phyloP scores from a whole-genome alignment of 1,284 basidiomycete species.

The Neotropicomus parvogracilis region DNA sequence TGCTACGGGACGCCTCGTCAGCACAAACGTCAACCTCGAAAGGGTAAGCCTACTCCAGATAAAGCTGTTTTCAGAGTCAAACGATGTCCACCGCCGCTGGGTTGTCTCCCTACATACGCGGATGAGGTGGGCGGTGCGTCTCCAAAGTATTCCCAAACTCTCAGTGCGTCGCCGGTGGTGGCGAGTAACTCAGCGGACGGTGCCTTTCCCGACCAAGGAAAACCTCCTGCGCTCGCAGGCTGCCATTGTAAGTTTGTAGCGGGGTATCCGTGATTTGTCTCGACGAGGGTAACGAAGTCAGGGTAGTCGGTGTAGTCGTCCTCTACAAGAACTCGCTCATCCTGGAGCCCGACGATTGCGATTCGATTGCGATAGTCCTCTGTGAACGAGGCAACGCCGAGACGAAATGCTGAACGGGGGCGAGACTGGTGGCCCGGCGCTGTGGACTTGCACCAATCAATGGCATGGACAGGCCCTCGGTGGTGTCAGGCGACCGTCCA shows the following conservation, averaged over 20 bases:
- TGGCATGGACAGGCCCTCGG: constrained; percentile 75
- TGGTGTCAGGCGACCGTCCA: constrained; percentile 12
- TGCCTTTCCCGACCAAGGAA: constrained; percentile 62
- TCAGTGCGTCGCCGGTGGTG: constrained; percentile 85
- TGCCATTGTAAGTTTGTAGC: constrained; percentile 84
- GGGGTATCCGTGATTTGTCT: constrained; percentile 80
- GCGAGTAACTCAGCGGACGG: constrained; percentile 75
- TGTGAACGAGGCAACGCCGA: constrained; percentile 75
- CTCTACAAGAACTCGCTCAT: constrained; percentile 78
- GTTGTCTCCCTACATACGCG: constrained; percentile 69
- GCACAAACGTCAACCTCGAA: constrained; percentile 13
- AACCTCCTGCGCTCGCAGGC: constrained; percentile 59
- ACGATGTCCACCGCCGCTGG: constrained; percentile 53
- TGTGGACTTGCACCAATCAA: constrained; percentile 82
- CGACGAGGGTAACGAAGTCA: constrained; percentile 78
- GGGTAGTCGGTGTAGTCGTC: constrained; percentile 77
- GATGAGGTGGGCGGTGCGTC: constrained; percentile 55
- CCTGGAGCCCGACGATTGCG: constrained; percentile 76
- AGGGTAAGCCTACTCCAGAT: constrained; percentile 68
- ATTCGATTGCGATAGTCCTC: constrained; percentile 81
- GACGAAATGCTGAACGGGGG: constrained; percentile 73
- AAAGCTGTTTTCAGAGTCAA: constrained; percentile 65
- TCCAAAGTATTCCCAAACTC: constrained; percentile 82
- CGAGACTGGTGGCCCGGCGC: constrained; percentile 68
- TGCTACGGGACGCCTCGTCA: constrained; percentile 43